Evolutionary conservation across 495 filamentous ascomycete genomes (phyloP).

Genomic region (Staphylotrichum longicolle): DNA sequence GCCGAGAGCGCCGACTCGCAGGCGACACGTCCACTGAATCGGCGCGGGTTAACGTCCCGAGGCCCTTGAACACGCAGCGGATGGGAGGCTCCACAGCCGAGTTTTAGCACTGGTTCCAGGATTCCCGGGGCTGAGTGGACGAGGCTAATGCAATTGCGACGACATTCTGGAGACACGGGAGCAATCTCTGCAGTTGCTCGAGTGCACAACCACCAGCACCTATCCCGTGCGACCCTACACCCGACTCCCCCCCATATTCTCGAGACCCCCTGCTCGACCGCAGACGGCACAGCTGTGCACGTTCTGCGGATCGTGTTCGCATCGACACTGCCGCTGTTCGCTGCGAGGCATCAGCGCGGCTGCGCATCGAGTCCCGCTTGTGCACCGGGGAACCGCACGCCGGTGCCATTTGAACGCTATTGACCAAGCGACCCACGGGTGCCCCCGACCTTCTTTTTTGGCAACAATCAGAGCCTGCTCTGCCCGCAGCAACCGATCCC

Average conservation of each 20-base stretch:
- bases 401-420: neutral
- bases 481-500: neutral
- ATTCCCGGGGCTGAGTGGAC: conserved; percentile 11
- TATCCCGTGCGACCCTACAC: conserved; percentile 6
- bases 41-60: conserved; percentile 10
- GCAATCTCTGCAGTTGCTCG: conserved; percentile 28
- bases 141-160: conserved; percentile 24
- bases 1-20: conserved; percentile 5
- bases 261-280: conserved; percentile 9
- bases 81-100: conserved; percentile 18
- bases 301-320: neutral
- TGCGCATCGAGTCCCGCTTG: conserved; percentile 9
- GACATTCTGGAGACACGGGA: conserved; percentile 22
- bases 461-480: too few relatives aligned
- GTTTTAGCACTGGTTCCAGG: conserved; percentile 26
- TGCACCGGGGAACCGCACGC: neutral
- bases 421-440: neutral
- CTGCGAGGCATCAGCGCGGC: neutral
- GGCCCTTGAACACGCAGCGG: conserved; percentile 6
- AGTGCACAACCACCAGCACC: conserved; percentile 15
- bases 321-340: neutral
- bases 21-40: conserved; percentile 10
- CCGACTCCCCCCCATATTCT: conserved; percentile 1
- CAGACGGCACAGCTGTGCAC: conserved; percentile 10
- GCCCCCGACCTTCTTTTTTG: too few relatives aligned